Conservation (phyloP, 2,329 filamentous ascomycete species). For the Arthroderma sp. region DNA sequence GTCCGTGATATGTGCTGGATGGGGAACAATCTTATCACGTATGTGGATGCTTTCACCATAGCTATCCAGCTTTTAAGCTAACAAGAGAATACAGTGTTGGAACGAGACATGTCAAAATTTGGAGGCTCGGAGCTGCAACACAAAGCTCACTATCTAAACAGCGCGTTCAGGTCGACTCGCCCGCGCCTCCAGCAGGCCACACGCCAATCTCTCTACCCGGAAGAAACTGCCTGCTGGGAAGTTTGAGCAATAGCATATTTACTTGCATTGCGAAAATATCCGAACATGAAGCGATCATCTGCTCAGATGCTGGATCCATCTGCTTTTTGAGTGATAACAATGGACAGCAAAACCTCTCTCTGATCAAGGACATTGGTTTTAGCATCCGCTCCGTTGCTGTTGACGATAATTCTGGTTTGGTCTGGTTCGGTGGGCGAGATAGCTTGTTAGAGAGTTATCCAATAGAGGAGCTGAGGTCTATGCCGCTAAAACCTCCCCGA, state of each 20-base stretch:
- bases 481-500: conserved; percentile 13
- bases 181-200: conserved; percentile 25
- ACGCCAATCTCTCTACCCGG: conserved; percentile 62
- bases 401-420: conserved; percentile 39
- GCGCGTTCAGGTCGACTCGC: conserved; percentile 34
- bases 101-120: conserved; percentile 83
- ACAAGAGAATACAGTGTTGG: conserved; percentile 41
- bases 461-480: conserved; percentile 26
- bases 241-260: conserved; percentile 72
- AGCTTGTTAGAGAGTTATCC: conserved; percentile 41
- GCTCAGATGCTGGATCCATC: conserved; percentile 78
- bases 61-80: not conserved
- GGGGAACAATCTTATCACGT: conserved; percentile 67
- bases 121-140: conserved; percentile 62
- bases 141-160: conserved; percentile 51
- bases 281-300: conserved; percentile 63
- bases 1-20: conserved; percentile 86
- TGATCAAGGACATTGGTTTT: conserved; percentile 55
- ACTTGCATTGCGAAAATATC: conserved; percentile 62
- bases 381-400: conserved; percentile 53
- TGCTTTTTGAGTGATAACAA: conserved; percentile 71
- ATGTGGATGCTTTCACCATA: conserved; percentile 19
- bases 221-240: conserved; percentile 74
- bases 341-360: conserved; percentile 56
- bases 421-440: conserved; percentile 58